Percentiles rank a stretch among this genome's conserved stretches.
Conservation (phyloP, 1,284 basidiomycete genomes). For the Chiua sp. region DNA sequence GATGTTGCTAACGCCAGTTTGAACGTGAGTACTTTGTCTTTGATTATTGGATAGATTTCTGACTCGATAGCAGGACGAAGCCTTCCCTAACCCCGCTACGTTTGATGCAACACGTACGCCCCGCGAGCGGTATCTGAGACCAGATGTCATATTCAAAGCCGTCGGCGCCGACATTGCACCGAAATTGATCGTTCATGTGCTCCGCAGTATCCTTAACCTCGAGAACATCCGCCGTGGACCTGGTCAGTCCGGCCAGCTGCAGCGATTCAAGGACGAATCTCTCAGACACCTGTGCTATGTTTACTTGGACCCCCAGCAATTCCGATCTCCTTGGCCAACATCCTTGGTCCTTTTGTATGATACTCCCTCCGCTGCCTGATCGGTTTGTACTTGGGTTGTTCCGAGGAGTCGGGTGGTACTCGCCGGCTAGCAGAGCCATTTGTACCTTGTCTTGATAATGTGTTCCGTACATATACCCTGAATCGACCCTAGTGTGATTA, state of each 20-base stretch:
- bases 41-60: neutral
- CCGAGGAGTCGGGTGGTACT: too few relatives aligned
- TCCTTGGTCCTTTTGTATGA: conserved; percentile 52
- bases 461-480: conserved; percentile 8
- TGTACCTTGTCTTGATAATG: conserved; percentile 7
- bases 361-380: conserved; percentile 23
- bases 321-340: conserved; percentile 56
- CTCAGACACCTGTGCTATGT: conserved; percentile 43
- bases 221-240: conserved; percentile 58
- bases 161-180: conserved; percentile 62
- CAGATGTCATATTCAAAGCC: conserved; percentile 59
- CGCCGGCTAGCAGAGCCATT: neutral
- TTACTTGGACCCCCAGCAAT: conserved; percentile 52
- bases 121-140: conserved; percentile 54
- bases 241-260: conserved; percentile 56
- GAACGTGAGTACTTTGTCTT: conserved; percentile 45
- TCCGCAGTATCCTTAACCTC: conserved; percentile 55
- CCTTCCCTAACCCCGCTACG: conserved; percentile 54
- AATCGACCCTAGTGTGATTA: neutral
- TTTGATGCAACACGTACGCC: conserved; percentile 53
- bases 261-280: conserved; percentile 43
- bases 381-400: neutral
- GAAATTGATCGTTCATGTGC: conserved; percentile 55
- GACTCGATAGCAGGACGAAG: conserved; percentile 41
- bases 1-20: conserved; percentile 60